Percentiles rank a stretch among this genome's conserved stretches.
Conservation (phyloP, 2,329 filamentous ascomycete species). For the Claviceps maximensis region DNA sequence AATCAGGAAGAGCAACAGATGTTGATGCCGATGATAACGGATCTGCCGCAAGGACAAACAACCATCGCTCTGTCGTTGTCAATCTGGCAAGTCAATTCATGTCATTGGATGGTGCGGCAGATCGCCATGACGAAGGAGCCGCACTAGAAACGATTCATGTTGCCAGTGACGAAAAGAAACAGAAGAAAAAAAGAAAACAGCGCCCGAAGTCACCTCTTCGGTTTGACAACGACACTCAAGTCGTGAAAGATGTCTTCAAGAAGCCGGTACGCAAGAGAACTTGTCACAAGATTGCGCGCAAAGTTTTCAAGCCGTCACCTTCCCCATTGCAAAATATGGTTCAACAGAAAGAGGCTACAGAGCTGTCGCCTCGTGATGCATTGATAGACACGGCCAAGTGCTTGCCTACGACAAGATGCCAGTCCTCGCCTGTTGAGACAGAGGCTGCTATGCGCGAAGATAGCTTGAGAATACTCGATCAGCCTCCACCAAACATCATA, state of each 20-base stretch:
- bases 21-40: neutral
- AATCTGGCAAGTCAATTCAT: neutral
- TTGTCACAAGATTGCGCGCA: neutral
- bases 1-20: neutral
- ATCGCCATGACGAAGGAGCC: neutral
- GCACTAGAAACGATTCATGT: neutral
- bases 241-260: slow-evolving; percentile 9
- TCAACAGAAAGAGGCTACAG: neutral
- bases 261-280: slow-evolving; percentile 2
- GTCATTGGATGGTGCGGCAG: neutral
- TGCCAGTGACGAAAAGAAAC: neutral
- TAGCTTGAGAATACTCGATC: neutral
- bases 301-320: neutral
- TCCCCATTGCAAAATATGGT: neutral
- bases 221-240: slow-evolving; percentile 19
- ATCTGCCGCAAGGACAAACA: neutral
- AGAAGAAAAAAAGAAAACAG: slow-evolving; percentile 17
- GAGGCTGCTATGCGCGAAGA: neutral
- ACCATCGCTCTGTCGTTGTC: neutral
- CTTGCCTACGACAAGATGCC: neutral
- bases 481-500: neutral
- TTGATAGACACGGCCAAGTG: neutral
- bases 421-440: neutral
- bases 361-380: neutral
- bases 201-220: slow-evolving; percentile 20